Evolutionary conservation across 2,329 filamentous ascomycete genomes (phyloP).

Genomic region (Pseudogymnoascus sp.): DNA sequence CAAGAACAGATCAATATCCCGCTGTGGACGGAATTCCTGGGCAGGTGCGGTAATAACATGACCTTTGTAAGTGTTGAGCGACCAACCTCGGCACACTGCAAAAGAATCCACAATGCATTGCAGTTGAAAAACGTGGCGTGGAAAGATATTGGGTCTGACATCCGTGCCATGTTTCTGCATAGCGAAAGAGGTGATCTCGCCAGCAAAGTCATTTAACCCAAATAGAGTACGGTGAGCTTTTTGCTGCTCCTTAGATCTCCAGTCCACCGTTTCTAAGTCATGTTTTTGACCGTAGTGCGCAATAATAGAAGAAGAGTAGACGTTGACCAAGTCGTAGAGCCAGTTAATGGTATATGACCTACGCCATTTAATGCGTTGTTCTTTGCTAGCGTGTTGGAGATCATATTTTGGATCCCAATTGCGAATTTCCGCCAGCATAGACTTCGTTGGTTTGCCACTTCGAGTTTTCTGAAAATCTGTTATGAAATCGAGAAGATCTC

Average conservation of each 20-base stretch:
- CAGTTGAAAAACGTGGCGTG: conserved; percentile 42
- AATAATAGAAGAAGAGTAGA: conserved; percentile 35
- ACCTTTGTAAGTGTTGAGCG: conserved; percentile 25
- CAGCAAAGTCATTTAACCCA: conserved; percentile 40
- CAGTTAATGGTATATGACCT: conserved; percentile 43
- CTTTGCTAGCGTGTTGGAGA: conserved; percentile 31
- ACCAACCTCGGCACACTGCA: conserved; percentile 39
- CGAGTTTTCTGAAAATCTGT: conserved; percentile 38
- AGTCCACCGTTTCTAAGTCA: conserved; percentile 33
- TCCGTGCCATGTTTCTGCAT: conserved; percentile 37
- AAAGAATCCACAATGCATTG: conserved; percentile 44
- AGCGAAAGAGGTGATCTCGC: conserved; percentile 36
- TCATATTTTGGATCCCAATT: conserved; percentile 38
- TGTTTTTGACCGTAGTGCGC: conserved; percentile 31
- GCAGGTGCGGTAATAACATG: conserved; percentile 33
- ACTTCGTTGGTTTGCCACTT: conserved; percentile 40
- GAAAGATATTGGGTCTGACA: conserved; percentile 35
- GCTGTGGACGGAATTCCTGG: conserved; percentile 30
- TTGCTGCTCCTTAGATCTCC: conserved; percentile 35
- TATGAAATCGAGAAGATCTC: conserved; percentile 38
- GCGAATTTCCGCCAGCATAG: conserved; percentile 33
- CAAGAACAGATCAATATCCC: conserved; percentile 39
- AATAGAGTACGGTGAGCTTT: conserved; percentile 33
- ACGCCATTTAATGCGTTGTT: conserved; percentile 39
- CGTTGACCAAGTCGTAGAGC: conserved; percentile 44